Percentiles rank a stretch among this genome's conserved stretches.
Evolutionary conservation across 2,329 filamentous ascomycete species (phyloP).

Genomic region (Passalora sequoiae): DNA sequence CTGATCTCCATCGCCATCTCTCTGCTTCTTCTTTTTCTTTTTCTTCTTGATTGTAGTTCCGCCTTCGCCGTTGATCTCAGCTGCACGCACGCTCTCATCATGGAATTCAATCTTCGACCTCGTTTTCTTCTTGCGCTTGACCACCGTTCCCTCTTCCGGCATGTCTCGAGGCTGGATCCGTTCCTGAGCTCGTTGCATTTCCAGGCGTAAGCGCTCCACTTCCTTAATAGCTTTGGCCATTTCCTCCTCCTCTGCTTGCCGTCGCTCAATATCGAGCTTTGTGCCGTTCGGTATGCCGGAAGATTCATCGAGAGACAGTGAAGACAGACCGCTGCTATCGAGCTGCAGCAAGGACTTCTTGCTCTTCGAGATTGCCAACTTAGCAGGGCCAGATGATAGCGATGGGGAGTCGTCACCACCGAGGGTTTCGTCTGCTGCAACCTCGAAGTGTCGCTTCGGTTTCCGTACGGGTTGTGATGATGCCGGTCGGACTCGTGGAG

Average conservation of each 20-base stretch:
- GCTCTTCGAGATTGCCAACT: slow-evolving; percentile 30
- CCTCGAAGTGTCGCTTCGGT: slow-evolving; percentile 39
- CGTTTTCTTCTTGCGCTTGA: slow-evolving; percentile 56
- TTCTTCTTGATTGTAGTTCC: slow-evolving; percentile 34
- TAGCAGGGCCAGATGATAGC: slow-evolving; percentile 21
- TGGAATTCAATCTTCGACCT: slow-evolving; percentile 34
- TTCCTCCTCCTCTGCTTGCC: slow-evolving; percentile 74
- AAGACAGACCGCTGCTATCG: slow-evolving; percentile 75
- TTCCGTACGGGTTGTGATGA: slow-evolving; percentile 23
- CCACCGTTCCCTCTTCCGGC: slow-evolving; percentile 58
- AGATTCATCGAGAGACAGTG: slow-evolving; percentile 62
- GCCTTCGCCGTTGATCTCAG: slow-evolving; percentile 8
- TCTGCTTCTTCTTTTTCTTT: slow-evolving; percentile 30
- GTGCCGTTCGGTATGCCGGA: slow-evolving; percentile 19
- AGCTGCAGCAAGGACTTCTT: slow-evolving; percentile 73
- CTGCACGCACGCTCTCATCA: slow-evolving; percentile 11
- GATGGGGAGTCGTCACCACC: slow-evolving; percentile 31
- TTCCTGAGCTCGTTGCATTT: slow-evolving; percentile 82
- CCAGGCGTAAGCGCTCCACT: slow-evolving; percentile 76
- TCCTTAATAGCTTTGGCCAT: slow-evolving; percentile 85
- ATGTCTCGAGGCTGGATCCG: slow-evolving; percentile 67
- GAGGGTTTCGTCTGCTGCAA: slow-evolving; percentile 46
- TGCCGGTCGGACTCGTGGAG: slow-evolving; percentile 8
- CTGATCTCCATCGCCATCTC: slow-evolving; percentile 11
- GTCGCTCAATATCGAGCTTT: slow-evolving; percentile 57